Evolutionary conservation across 306 rosid species (phyloP), one percentile per base, ranked within the genome.

Genomic region (Dryas alaskensis): DNA sequence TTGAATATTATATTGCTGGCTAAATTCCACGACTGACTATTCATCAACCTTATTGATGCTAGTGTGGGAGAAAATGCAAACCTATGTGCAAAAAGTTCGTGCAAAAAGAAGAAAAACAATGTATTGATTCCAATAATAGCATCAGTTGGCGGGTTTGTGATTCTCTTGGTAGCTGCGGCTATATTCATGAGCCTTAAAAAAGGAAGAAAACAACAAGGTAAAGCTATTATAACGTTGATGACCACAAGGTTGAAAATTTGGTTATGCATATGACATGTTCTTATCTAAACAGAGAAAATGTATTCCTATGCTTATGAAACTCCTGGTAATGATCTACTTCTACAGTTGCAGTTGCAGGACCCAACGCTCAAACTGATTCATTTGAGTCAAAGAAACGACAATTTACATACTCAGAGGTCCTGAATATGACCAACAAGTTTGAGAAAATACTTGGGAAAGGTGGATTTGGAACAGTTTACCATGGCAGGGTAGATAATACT

Each of bases 381-480:
- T 67, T 85, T 10, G 87, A 67, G 71, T 76, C 81, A 27, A 81
- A 65, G 27, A 86, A 78, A 46, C 83, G 79, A 40, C 81, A 81
- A 73, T 78, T 88, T 79, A 81, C 85, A 25, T 88, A 85, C 59
- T 51, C 78, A 8, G 90, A 90, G 55, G 77, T 88, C 58, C 48
- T 74, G 54, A 60, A 31, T 52, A 48, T 82, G 48, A 78, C 86
- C 37, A 75, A 79, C 10, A 69, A 73, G 39, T 80, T 74, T 62
- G 16, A 80, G 37, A 80, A 27, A 55, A 61, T 46, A 52, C 57
- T 86, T 22, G 92, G 92, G 7, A 81, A 62, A 72, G 92, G 92
- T 46, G 89, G 86, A 62, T 82, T 65, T 52, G 93, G 90, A 81
- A 80, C 79, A 12, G 88, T 88, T 48, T 86, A 76, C 44, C 75